Base-by-base conservation (phyloP, 768 basidiomycete genomes). In the Cyclocybe cylindracea region DNA sequence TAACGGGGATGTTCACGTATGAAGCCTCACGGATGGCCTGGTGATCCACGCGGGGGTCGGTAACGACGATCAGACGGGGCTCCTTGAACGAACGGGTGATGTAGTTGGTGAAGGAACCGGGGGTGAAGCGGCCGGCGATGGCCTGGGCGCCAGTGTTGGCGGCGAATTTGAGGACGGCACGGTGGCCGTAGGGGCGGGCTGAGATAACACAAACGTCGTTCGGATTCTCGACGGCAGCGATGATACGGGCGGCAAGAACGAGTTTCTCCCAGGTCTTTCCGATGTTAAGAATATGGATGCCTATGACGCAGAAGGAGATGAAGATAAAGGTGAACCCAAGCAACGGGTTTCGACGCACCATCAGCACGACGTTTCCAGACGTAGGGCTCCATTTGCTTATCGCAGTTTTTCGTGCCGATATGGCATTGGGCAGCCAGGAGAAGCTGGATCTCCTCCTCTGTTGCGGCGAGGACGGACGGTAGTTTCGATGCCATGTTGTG, bases 261-360 rank as follows among this genome's bases (percentile, higher is more conserved):
- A 99, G 84, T 76, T 99, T 99, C 77, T 98, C 96, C 95, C 95
- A 98, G 59, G 96, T 99, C 84, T 98, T 99, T 68, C 97, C 97
- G 61, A 98, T 89, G 86, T 98, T 97, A 65, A 98, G 74, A 68
- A 99, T 78, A 78, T 99, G 89, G 73, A 98, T 92, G 61, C 95
- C 95, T 97, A 71, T 18, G 48, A 45, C 56, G 24, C 24, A 24
- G 24, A 24, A 51, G 45, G 10, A 38, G 16, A 42, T 58, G 57
- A 39, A 56, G 51, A 48, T 50, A 58, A 41, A 40, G 43, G 37
- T 41, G 38, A 44, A 31, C 41, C 51, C 48, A 34, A 31, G 18
- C 36, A 24, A 29, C 19, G 39, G 44, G 41, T 48, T 33, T 49
- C 16, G 32, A 71, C 90, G 71, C 64, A 95, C 97, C 97, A 74